phyloP scores from a whole-genome alignment of 257 asterid species.

The Solanum pimpinellifolium region DNA sequence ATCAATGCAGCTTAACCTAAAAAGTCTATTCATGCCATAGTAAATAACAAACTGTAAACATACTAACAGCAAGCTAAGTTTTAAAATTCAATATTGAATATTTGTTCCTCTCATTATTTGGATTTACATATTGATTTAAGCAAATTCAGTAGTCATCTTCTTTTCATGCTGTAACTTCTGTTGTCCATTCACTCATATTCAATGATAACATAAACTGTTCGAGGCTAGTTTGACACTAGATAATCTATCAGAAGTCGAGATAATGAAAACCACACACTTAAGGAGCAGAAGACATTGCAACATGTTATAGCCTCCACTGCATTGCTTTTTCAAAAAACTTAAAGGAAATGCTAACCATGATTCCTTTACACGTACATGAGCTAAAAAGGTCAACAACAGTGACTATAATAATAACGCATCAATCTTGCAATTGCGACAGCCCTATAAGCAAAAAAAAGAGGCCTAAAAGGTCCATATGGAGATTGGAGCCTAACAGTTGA shows the following conservation, averaged over 20 bases:
- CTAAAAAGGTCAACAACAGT: neutral
- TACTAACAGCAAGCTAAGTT: neutral
- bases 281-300: neutral
- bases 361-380: neutral
- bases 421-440: neutral
- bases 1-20: neutral
- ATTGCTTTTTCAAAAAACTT: neutral
- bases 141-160: neutral
- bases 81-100: neutral
- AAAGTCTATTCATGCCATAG: neutral
- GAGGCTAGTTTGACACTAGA: neutral
- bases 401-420: neutral
- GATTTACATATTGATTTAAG: neutral
- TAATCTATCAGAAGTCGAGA: neutral
- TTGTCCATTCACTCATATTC: neutral
- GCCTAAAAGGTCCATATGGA: neutral
- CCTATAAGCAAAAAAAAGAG: neutral
- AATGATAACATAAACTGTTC: neutral
- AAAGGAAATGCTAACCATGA: neutral
- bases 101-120: neutral
- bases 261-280: neutral
- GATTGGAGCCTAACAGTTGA: neutral
- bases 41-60: neutral
- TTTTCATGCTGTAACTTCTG: neutral
- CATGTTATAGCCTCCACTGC: neutral